Percentiles rank a stretch among this genome's conserved stretches.
These are phyloP conservation scores for Candida sonorensis DNA, from an alignment of 805 yeast species.

Conservation along the genomic window DNA sequence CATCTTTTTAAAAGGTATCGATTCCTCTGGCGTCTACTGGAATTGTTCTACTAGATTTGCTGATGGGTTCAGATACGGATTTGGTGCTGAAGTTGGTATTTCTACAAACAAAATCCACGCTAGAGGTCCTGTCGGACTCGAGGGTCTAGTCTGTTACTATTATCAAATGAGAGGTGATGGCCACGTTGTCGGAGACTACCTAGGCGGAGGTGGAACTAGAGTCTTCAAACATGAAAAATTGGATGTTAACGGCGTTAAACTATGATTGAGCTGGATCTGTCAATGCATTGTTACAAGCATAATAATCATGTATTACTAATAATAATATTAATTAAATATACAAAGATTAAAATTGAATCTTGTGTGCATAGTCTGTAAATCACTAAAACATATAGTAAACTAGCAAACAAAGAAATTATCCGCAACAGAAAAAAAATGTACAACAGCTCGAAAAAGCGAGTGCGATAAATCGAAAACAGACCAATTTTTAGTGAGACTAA, in stretches of 20 bases:
- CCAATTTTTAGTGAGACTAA: no score
- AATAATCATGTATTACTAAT: no score
- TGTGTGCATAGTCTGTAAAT: no score
- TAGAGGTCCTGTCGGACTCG: conserved; percentile 97
- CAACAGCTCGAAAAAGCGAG: no score
- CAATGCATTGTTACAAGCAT: neutral
- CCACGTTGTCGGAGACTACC: conserved; percentile 84
- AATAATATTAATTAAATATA: no score
- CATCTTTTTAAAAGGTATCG: conserved; percentile 73
- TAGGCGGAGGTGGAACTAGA: conserved; percentile 86
- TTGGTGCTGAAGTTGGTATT: conserved; percentile 98
- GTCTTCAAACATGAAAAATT: conserved; percentile 69
- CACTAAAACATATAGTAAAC: no score
- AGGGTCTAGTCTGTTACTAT: conserved; percentile 93
- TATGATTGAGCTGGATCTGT: neutral
- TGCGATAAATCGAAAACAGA: no score
- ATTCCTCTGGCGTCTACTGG: conserved; percentile 97
- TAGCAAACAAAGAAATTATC: no score
- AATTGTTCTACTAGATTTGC: conserved; percentile 96
- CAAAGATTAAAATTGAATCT: no score
- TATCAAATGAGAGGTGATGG: conserved; percentile 90
- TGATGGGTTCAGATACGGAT: conserved; percentile 97
- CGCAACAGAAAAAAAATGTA: no score
- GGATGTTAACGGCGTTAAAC: conserved; percentile 27
- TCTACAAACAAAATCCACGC: conserved; percentile 97